Evolutionary conservation across 2,329 filamentous ascomycete genomes (phyloP).

Genomic region (Sclerotinia minor): DNA sequence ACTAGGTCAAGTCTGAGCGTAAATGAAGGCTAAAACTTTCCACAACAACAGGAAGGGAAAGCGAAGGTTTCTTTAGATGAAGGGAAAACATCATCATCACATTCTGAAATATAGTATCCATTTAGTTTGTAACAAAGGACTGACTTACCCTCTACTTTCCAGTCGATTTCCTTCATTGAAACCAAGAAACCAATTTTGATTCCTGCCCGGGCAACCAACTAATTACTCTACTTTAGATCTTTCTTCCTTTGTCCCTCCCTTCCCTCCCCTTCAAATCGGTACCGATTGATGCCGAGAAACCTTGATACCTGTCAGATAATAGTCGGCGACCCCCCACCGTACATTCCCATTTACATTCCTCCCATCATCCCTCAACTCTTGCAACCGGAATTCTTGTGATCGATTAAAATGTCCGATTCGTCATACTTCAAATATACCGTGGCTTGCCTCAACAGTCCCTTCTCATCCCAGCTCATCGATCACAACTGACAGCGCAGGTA

Average conservation of each 20-base stretch:
- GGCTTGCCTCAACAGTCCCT: slow-evolving; percentile 18
- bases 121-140: slow-evolving; percentile 10
- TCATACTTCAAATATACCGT: slow-evolving; percentile 5
- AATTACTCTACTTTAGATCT: neutral
- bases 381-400: slow-evolving; percentile 11
- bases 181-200: slow-evolving; percentile 16
- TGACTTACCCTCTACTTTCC: neutral
- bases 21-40: slow-evolving; percentile 2
- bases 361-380: neutral
- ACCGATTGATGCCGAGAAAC: slow-evolving; percentile 10
- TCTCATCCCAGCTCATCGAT: slow-evolving; percentile 8
- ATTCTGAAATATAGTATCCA: neutral
- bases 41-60: neutral
- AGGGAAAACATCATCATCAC: slow-evolving; percentile 3
- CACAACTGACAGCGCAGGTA: slow-evolving; percentile 20
- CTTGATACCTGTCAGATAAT: slow-evolving; percentile 19
- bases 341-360: neutral
- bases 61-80: neutral
- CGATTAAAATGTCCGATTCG: slow-evolving; percentile 12
- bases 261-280: neutral
- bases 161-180: neutral
- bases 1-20: neutral
- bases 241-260: neutral
- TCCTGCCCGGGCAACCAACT: too few species aligned
- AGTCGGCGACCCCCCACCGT: slow-evolving; percentile 16